These are phyloP conservation scores for Emericellopsis terricola DNA, from an alignment of 495 filamentous ascomycete species.

Conservation along the genomic window DNA sequence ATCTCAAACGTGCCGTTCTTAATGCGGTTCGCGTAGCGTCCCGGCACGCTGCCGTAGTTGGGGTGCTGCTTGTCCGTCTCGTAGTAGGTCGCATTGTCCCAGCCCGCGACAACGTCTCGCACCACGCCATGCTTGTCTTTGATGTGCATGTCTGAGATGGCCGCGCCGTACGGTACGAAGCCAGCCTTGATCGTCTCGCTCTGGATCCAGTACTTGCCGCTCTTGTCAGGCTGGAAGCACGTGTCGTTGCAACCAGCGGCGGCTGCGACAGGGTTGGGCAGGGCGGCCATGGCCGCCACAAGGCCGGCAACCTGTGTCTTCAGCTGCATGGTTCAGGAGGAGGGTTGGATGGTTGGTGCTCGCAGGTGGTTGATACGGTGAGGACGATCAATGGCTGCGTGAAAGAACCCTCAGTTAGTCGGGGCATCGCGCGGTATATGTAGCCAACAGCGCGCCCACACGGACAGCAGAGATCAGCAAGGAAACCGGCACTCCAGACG, in stretches of 20 bases:
- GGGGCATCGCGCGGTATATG: no score
- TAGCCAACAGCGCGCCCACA: no score
- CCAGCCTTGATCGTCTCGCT: slow-evolving; percentile 52
- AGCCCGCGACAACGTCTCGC: slow-evolving; percentile 58
- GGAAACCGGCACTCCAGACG: no score
- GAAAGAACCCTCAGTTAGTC: no score
- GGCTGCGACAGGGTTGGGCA: slow-evolving; percentile 8
- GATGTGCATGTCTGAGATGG: slow-evolving; percentile 55
- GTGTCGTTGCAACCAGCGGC: slow-evolving; percentile 6
- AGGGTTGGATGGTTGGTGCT: no score
- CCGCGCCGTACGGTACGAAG: slow-evolving; percentile 67
- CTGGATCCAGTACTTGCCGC: slow-evolving; percentile 53
- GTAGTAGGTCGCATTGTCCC: slow-evolving; percentile 62
- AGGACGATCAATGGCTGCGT: no score
- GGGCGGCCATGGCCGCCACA: background rate
- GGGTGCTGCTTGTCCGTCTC: slow-evolving; percentile 47
- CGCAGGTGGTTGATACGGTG: no score
- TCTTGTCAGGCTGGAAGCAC: slow-evolving; percentile 16
- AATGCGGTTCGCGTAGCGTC: slow-evolving; percentile 75
- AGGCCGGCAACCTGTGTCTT: slow-evolving; percentile 9
- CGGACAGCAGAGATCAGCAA: no score
- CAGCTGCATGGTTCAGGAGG: background rate
- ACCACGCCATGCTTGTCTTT: slow-evolving; percentile 46
- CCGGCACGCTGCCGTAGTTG: slow-evolving; percentile 60
- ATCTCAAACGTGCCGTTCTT: slow-evolving; percentile 68